Percentiles rank a stretch among this genome's conserved stretches.
Evolutionary conservation across 495 filamentous ascomycete species (phyloP).

Genomic region (Talaromyces stipitatus): DNA sequence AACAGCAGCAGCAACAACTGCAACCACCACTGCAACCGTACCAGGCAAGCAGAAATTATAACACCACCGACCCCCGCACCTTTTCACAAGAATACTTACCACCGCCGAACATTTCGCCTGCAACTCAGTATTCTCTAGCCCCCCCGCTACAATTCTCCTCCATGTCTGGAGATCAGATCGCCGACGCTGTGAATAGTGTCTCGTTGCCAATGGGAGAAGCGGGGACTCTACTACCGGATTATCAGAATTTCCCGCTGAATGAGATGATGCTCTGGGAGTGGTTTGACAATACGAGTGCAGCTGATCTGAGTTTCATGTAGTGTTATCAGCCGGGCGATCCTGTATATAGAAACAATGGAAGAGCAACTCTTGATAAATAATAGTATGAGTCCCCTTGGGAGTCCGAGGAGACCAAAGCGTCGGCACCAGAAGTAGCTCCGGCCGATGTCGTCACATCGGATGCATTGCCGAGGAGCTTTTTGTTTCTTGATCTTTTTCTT

Average conservation of each 20-base stretch:
- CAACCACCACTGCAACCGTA: background rate
- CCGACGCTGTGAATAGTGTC: slow-evolving; percentile 52
- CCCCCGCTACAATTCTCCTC: slow-evolving; percentile 57
- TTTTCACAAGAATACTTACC: background rate
- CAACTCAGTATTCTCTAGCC: background rate
- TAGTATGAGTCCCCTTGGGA: no score
- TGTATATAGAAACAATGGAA: no score
- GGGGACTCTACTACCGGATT: slow-evolving; percentile 28
- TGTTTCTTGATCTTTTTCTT: background rate
- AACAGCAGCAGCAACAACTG: background rate
- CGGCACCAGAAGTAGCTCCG: slow-evolving; percentile 39
- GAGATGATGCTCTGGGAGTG: slow-evolving; percentile 51
- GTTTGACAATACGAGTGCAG: slow-evolving; percentile 49
- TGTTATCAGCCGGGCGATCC: background rate
- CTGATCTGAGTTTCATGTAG: slow-evolving; percentile 26
- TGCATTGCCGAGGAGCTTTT: background rate
- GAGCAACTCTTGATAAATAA: no score
- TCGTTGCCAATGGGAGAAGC: slow-evolving; percentile 47
- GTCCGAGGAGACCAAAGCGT: slow-evolving; percentile 5
- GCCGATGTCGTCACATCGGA: slow-evolving; percentile 9
- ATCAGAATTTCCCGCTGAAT: slow-evolving; percentile 35
- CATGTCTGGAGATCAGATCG: slow-evolving; percentile 60
- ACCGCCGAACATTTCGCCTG: background rate
- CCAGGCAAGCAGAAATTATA: background rate
- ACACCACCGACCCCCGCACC: background rate